Conservation (phyloP, 192 early-diverging fungal species). For the Dispira parvispora region DNA sequence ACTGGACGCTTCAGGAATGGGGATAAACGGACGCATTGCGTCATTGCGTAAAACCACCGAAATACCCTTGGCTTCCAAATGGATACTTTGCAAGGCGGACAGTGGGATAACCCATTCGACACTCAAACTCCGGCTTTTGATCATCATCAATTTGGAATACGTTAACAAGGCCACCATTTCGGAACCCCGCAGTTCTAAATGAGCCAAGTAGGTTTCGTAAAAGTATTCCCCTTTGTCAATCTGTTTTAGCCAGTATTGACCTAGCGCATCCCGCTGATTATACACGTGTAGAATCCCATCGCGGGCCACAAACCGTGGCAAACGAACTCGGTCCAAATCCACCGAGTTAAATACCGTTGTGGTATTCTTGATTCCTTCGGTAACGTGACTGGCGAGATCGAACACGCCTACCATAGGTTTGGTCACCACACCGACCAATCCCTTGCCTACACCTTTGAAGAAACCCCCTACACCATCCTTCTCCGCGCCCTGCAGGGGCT, state of each 20-base stretch:
- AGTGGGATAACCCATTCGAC: conserved; percentile 79
- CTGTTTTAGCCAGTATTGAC: conserved; percentile 72
- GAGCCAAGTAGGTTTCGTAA: conserved; percentile 71
- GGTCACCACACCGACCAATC: conserved; percentile 80
- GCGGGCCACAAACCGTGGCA: conserved; percentile 68
- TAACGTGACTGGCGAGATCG: conserved; percentile 87
- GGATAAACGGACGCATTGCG: conserved; percentile 47
- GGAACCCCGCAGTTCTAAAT: conserved; percentile 63
- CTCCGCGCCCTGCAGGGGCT: conserved; percentile 75
- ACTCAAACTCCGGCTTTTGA: conserved; percentile 44
- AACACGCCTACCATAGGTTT: conserved; percentile 93
- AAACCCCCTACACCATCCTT: conserved; percentile 85
- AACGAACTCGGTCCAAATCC: conserved; percentile 65
- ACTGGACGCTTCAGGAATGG: conserved; percentile 42
- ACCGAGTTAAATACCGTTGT: conserved; percentile 74
- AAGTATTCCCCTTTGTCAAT: conserved; percentile 61
- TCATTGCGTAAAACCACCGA: conserved; percentile 43
- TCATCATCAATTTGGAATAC: conserved; percentile 54
- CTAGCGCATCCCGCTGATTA: conserved; percentile 58
- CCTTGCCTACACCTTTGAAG: conserved; percentile 88
- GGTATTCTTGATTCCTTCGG: conserved; percentile 86
- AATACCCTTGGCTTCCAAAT: conserved; percentile 52
- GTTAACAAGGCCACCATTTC: conserved; percentile 80
- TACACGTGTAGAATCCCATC: conserved; percentile 72
- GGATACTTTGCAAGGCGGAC: conserved; percentile 44